These are phyloP conservation scores for Monosporascus cannonballus DNA, from an alignment of 2,329 filamentous ascomycete species.

Conservation along the genomic window DNA sequence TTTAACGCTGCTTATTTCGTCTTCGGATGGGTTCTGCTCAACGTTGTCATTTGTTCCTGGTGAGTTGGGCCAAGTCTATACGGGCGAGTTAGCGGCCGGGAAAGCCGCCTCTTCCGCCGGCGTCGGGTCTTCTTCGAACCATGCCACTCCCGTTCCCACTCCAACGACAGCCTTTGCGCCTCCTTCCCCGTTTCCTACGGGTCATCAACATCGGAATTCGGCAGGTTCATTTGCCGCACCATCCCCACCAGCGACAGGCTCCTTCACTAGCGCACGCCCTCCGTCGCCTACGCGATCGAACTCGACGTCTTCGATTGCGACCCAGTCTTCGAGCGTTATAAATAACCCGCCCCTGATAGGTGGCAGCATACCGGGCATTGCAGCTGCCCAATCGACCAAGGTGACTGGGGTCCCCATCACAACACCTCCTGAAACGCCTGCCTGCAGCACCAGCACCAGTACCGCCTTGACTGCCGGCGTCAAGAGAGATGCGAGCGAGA, in stretches of 20 bases:
- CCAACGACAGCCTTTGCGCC: constrained; percentile 59
- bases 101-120: constrained; percentile 37
- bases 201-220: constrained; percentile 53
- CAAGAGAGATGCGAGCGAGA: constrained; percentile 53
- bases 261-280: constrained; percentile 59
- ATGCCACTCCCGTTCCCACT: constrained; percentile 65
- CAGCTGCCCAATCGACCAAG: constrained; percentile 64
- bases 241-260: constrained; percentile 51
- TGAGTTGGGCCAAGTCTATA: constrained; percentile 79
- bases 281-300: constrained; percentile 80
- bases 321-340: constrained; percentile 53
- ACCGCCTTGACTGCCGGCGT: constrained; percentile 31
- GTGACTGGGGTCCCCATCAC: constrained; percentile 65
- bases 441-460: constrained; percentile 50
- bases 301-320: constrained; percentile 74
- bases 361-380: constrained; percentile 69
- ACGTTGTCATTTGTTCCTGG: constrained; percentile 76
- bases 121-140: constrained; percentile 44
- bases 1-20: constrained; percentile 83
- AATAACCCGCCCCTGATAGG: constrained; percentile 76
- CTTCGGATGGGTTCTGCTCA: constrained; percentile 96
- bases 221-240: constrained; percentile 51
- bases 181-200: constrained; percentile 49
- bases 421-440: constrained; percentile 86
- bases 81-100: constrained; percentile 54